Base-by-base conservation (phyloP, 805 yeast genomes). In the Kurtzmaniella cleridarum region DNA sequence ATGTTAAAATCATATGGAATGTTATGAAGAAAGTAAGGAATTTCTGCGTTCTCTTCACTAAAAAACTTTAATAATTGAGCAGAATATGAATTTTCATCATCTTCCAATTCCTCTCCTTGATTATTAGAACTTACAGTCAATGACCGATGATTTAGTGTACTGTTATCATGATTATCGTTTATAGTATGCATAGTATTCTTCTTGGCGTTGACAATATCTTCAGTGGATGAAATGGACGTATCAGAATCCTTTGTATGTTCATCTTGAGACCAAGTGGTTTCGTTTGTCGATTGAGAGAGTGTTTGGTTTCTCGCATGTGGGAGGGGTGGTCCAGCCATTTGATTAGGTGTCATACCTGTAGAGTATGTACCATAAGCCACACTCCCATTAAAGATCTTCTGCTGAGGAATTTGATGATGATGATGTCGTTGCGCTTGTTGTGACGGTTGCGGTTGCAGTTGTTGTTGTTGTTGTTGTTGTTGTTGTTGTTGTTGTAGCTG, bases 1-100 rank as follows among this genome's bases (percentile, higher is more conserved):
- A 85, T 73, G 47, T 84, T 78, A 50, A 84, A 81, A 39, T 76
- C 82, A 17, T 73, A 68, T 2, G 84, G 80, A 0, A 87, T 82
- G 47, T 78, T 71, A 29, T 73, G 64, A 12, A 86, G 64, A 51
- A 84, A 79, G 17, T 73, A 77, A 0, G 95, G 95, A 20, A 84
- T 68, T 3, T 60, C 44, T 1, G 64, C 48, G 39, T 62, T 64
- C 38, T 66, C 73, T 34, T 66, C 72, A 51, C 71, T 65, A 50
- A 69, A 68, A 42, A 66, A 68, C 28, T 57, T 57, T 32, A 68
- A 54, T 38, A 68, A 50, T 44, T 66, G 72, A 16, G 70, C 50
- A 5, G 71, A 64, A 32, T 65, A 61, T 3, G 63, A 42, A 29
- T 46, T 51, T 27, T 73, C 75, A 39, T 77, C 81, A 41, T 78